Base-by-base conservation (phyloP, 306 rosid species). In the Dalbergia oliveri region DNA sequence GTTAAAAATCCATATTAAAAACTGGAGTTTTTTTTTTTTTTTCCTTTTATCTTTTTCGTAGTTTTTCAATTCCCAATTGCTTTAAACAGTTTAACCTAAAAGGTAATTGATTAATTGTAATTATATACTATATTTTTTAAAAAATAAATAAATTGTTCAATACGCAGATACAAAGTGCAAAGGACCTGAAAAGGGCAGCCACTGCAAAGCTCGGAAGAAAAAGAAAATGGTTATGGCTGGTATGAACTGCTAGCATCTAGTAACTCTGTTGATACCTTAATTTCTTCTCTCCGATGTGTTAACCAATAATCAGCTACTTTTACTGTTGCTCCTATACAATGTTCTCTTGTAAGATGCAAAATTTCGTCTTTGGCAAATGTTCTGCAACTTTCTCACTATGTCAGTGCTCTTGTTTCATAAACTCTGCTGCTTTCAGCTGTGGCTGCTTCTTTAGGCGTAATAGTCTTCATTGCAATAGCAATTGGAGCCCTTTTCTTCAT, bases 121-220 rank as follows among this genome's bases (percentile, higher is more conserved):
- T 11, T 21, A 3, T 34, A 31, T 11, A 19, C 31, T 16, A 5
- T 16, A 8, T 1, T 19, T 15, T 16, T 5, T n/a, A 0, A 8
- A 9, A 44, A 44, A 6, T n/a, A 6, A n/a, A 54, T 15, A 16
- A 54, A 54, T 16, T 11, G 34, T 14, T 13, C 0, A 10, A 16
- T 35, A 6, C 23, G 61, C 50, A 78, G 87, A 66, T 18, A 33
- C 39, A 69, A 69, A 64, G 65, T 84, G 87, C 75, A 11, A 11
- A 35, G 72, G 21, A 61, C 84, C 62, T 68, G 81, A n/a, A 3
- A 85, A 85, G 73, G 85, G 33, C 4, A 76, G 43, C 60, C 61
- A 8, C 41, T 85, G 88, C 80, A 85, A 76, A 61, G 62, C n/a
- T 81, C 44, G 60, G 12, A 76, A 80, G 82, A 85, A 77, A 45